These are phyloP conservation scores for Penicillium egyptiacum DNA, from an alignment of 495 filamentous ascomycete genomes.

Conservation along the genomic window DNA sequence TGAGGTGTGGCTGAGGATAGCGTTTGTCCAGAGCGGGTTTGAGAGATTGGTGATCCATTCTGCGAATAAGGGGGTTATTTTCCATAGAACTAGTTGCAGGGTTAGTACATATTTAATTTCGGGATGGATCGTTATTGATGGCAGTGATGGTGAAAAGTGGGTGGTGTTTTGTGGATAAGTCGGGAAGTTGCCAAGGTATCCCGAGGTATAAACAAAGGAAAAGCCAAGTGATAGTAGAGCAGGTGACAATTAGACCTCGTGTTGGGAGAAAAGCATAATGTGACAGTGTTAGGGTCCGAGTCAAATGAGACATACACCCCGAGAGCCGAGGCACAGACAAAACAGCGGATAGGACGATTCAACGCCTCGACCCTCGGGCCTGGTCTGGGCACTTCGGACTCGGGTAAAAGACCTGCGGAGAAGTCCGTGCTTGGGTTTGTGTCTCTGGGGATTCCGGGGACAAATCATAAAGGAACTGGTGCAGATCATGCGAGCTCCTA, in stretches of 20 bases:
- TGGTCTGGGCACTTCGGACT: constrained; percentile 7
- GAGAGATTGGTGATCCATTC: constrained; percentile 68
- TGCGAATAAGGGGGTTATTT: constrained; percentile 83
- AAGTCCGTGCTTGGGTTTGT: constrained; percentile 9
- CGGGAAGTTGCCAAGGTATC: constrained; percentile 1
- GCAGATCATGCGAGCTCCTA: constrained; percentile 11
- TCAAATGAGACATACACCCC: constrained; percentile 6
- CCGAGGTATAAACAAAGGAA: neutral
- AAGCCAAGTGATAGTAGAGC: constrained; percentile 1
- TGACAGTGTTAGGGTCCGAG: neutral
- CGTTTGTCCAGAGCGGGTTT: constrained; percentile 63
- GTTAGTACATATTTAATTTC: neutral
- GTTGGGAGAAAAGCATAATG: neutral
- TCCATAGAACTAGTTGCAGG: constrained; percentile 72
- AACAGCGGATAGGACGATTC: neutral
- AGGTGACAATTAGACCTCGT: constrained; percentile 4
- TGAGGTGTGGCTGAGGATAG: constrained; percentile 55
- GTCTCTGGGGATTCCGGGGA: neutral
- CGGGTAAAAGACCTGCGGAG: constrained; percentile 8
- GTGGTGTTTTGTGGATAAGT: neutral
- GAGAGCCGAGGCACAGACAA: constrained; percentile 6
- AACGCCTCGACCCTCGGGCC: constrained; percentile 1
- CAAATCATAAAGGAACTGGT: constrained; percentile 6
- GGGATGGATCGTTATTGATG: neutral
- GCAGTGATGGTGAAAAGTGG: neutral